These are phyloP conservation scores for Tuber melanosporum DNA, from an alignment of 495 filamentous ascomycete species.

Conservation along the genomic window DNA sequence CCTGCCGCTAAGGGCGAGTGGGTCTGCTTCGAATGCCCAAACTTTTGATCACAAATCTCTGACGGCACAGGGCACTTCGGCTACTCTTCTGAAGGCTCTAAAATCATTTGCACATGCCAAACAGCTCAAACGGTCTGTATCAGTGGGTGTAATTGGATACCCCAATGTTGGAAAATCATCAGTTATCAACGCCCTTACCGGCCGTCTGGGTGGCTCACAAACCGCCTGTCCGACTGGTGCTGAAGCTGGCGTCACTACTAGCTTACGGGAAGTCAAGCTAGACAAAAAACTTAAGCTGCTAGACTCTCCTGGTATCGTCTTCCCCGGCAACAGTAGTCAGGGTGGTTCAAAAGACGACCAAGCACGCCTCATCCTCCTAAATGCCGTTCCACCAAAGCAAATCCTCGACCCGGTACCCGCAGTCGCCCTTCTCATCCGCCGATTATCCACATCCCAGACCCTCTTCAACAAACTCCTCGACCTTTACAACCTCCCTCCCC, in stretches of 20 bases:
- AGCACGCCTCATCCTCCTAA: slow-evolving; percentile 78
- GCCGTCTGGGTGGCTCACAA: slow-evolving; percentile 61
- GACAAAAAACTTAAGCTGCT: slow-evolving; percentile 91
- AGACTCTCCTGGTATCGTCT: slow-evolving; percentile 93
- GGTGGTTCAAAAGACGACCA: slow-evolving; percentile 64
- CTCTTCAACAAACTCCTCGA: slow-evolving; percentile 68
- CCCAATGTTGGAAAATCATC: slow-evolving; percentile 97
- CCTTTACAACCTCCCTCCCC: slow-evolving; percentile 71
- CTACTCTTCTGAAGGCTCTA: slow-evolving; percentile 79
- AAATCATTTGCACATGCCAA: slow-evolving; percentile 82
- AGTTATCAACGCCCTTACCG: slow-evolving; percentile 87
- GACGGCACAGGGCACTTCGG: slow-evolving; percentile 77
- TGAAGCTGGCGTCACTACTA: slow-evolving; percentile 89
- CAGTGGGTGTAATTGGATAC: slow-evolving; percentile 91
- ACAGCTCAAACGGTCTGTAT: slow-evolving; percentile 80
- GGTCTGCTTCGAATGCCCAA: slow-evolving; percentile 73
- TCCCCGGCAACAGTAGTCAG: slow-evolving; percentile 56
- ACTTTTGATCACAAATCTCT: slow-evolving; percentile 88
- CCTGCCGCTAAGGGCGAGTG: slow-evolving; percentile 80
- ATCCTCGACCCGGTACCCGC: slow-evolving; percentile 87
- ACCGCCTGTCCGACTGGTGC: slow-evolving; percentile 81
- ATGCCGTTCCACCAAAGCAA: slow-evolving; percentile 86
- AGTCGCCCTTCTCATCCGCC: slow-evolving; percentile 69
- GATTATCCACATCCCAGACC: slow-evolving; percentile 64
- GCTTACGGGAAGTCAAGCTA: slow-evolving; percentile 80